Evolutionary conservation across 2,329 filamentous ascomycete genomes (phyloP).

Genomic region (Hortaea werneckii): DNA sequence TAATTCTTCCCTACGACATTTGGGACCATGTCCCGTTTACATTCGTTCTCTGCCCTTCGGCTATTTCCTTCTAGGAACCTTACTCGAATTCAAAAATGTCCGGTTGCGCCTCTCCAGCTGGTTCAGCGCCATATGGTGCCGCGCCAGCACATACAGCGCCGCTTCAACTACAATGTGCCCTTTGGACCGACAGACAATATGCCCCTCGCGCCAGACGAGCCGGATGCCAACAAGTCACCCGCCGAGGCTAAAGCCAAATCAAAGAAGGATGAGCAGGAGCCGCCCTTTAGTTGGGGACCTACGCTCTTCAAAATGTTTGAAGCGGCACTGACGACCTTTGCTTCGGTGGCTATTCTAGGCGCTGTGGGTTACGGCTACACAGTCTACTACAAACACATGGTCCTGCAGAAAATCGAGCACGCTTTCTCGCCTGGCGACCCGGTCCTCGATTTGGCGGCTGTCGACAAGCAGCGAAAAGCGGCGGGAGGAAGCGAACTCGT

Average conservation of each 20-base stretch:
- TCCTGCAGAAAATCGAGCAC: conserved; percentile 84
- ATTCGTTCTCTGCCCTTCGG: conserved; percentile 2
- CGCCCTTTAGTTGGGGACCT: conserved; percentile 14
- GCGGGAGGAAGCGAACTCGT: conserved; percentile 18
- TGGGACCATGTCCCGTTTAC: conserved; percentile 5
- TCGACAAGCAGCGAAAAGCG: conserved; percentile 19
- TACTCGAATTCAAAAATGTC: too few species aligned
- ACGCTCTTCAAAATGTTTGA: conserved; percentile 45
- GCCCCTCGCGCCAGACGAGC: conserved; percentile 8
- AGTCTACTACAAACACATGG: conserved; percentile 69
- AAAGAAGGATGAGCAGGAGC: conserved; percentile 1
- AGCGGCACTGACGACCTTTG: conserved; percentile 40
- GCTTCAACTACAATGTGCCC: conserved; percentile 7
- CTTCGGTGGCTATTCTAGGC: conserved; percentile 40
- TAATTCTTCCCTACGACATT: not conserved
- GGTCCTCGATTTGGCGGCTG: conserved; percentile 54
- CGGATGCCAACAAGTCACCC: conserved; percentile 5
- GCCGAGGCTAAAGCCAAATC: conserved; percentile 3
- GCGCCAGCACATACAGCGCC: not conserved
- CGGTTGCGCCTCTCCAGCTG: not conserved
- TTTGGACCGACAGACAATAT: conserved; percentile 4
- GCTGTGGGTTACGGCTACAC: conserved; percentile 41
- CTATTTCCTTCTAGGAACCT: not conserved
- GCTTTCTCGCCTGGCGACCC: conserved; percentile 83
- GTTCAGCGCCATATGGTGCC: not conserved